These are phyloP conservation scores for Monosporascus sp. DNA, from an alignment of 2,329 filamentous ascomycete genomes.

Conservation along the genomic window DNA sequence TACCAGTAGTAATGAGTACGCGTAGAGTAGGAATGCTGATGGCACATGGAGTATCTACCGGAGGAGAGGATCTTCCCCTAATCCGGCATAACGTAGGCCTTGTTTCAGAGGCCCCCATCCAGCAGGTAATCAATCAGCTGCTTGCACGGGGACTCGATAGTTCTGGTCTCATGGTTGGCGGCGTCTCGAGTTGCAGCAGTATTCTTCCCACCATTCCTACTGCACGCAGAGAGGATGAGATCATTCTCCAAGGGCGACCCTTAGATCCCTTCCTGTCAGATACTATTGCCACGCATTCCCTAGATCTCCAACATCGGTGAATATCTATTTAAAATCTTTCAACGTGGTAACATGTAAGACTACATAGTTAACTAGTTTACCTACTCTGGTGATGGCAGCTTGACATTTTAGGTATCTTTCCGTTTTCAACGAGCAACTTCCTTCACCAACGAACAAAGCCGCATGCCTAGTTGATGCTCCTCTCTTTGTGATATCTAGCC, in stretches of 20 bases:
- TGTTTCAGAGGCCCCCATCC: background rate
- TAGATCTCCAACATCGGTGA: background rate
- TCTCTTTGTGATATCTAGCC: background rate
- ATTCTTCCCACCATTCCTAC: constrained; percentile 9
- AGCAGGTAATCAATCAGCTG: background rate
- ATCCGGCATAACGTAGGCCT: no score
- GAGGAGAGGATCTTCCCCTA: no score
- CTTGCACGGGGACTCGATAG: background rate
- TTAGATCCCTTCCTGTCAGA: background rate
- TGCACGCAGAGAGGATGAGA: background rate
- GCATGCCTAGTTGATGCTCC: background rate
- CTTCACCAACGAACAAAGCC: background rate
- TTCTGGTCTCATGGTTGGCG: constrained; percentile 12
- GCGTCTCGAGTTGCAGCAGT: constrained; percentile 8
- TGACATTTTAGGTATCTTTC: background rate
- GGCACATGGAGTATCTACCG: no score
- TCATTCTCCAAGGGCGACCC: background rate
- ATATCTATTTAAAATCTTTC: background rate
- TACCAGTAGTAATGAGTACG: background rate
- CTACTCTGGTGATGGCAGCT: background rate
- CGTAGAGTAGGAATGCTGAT: no score
- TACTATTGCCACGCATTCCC: background rate
- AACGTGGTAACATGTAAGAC: background rate
- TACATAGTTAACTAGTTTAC: background rate
- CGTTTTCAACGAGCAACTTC: background rate